Conservation (phyloP, 2,329 filamentous ascomycete genomes). For the Podosphaera leucotricha region DNA sequence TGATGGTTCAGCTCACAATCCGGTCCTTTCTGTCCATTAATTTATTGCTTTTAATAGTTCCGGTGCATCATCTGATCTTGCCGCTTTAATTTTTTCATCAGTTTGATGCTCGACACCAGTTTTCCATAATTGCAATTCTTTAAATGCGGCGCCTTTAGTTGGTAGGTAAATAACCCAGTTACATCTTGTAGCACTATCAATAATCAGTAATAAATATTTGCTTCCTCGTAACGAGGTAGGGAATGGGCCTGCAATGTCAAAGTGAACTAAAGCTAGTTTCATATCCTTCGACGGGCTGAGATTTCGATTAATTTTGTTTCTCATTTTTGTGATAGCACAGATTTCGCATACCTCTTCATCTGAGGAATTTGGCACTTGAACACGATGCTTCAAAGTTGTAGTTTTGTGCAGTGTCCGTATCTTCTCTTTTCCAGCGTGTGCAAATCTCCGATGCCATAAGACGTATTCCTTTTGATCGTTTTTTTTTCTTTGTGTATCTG, state of each 20-base stretch:
- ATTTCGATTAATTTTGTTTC: not conserved
- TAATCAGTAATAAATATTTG: not conserved
- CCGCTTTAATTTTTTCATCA: not conserved
- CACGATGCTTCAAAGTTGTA: not conserved
- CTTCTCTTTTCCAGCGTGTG: not conserved
- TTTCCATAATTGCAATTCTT: not conserved
- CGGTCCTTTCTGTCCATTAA: not conserved
- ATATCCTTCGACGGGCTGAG: not conserved
- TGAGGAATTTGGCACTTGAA: not conserved
- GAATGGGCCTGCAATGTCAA: not conserved
- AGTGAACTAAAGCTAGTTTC: not conserved
- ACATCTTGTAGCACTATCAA: not conserved
- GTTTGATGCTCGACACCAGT: not conserved
- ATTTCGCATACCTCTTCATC: not conserved
- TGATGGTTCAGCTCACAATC: not conserved
- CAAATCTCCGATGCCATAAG: not conserved
- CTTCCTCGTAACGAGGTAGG: not conserved
- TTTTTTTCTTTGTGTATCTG: not conserved
- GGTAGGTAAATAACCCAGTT: not conserved
- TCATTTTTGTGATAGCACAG: not conserved
- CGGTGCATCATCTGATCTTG: not conserved
- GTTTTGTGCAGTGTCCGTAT: not conserved
- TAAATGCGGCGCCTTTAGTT: not conserved
- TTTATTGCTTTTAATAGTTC: not conserved
- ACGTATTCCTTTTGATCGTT: not conserved